Percentiles rank a stretch among this genome's conserved stretches.
phyloP scores from a whole-genome alignment of 306 rosid species.

The Casuarina cunninghamiana region DNA sequence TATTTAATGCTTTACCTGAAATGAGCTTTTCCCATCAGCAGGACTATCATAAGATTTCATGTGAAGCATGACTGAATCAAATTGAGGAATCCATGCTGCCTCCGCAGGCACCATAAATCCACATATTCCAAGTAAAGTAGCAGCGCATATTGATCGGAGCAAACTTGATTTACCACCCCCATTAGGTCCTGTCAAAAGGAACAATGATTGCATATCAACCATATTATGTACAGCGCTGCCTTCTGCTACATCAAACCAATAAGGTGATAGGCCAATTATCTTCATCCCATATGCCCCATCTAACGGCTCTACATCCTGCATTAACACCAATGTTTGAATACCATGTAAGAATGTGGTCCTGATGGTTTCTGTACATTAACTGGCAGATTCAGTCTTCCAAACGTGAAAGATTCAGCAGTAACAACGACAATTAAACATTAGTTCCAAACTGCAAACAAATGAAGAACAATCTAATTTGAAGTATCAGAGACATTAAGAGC shows the following conservation, averaged over 20 bases:
- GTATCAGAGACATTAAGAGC: not conserved
- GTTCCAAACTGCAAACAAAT: not conserved
- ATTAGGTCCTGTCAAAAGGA: conserved; percentile 96
- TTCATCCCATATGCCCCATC: conserved; percentile 53
- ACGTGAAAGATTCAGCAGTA: not conserved
- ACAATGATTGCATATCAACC: conserved; percentile 82
- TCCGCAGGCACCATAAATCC: conserved; percentile 95
- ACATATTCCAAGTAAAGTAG: conserved; percentile 85
- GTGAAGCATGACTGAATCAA: conserved; percentile 85
- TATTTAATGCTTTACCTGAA: conserved; percentile 58
- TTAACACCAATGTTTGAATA: conserved; percentile 20
- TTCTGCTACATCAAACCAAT: conserved; percentile 80
- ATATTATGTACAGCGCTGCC: conserved; percentile 82
- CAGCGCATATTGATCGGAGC: conserved; percentile 91
- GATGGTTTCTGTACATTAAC: not conserved
- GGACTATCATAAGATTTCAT: conserved; percentile 98
- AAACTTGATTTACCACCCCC: conserved; percentile 98
- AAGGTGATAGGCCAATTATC: conserved; percentile 78
- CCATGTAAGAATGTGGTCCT: not conserved
- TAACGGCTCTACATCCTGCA: conserved; percentile 50
- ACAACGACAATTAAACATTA: not conserved
- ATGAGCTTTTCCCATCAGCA: conserved; percentile 94
- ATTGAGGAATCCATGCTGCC: conserved; percentile 79
- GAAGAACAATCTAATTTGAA: not conserved
- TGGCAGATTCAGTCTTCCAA: not conserved